Percentiles rank a stretch among this genome's conserved stretches.
phyloP scores from a whole-genome alignment of 2,329 filamentous ascomycete species.

The Ascochyta viciae-villosae region DNA sequence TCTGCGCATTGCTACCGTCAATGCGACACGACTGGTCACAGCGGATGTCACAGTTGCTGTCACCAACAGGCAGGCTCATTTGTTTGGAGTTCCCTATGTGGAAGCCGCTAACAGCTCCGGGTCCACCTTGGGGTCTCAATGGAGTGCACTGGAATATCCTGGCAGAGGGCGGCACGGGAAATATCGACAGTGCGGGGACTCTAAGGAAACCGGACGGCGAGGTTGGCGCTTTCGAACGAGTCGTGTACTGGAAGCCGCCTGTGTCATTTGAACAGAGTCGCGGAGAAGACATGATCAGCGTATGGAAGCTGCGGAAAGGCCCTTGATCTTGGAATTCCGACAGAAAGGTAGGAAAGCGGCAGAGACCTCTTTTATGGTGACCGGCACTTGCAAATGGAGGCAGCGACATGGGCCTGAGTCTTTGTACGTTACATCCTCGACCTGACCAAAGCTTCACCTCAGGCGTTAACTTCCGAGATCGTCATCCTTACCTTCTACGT shows the following conservation, averaged over 20 bases:
- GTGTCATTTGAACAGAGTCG: conserved; percentile 25
- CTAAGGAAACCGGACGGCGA: conserved; percentile 4
- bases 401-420: conserved; percentile 11
- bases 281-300: conserved; percentile 26
- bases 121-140: conserved; percentile 77
- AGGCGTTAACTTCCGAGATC: conserved; percentile 5
- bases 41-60: conserved; percentile 61
- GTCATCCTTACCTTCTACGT: conserved; percentile 4
- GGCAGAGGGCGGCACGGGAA: conserved; percentile 19
- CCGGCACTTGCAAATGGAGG: conserved; percentile 2
- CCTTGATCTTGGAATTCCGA: background rate
- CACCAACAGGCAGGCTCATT: conserved; percentile 59
- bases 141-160: conserved; percentile 36
- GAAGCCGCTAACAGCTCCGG: conserved; percentile 67
- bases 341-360: background rate
- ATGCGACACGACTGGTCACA: conserved; percentile 63
- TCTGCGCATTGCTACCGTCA: conserved; percentile 63
- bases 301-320: conserved; percentile 22
- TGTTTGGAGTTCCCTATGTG: conserved; percentile 77
- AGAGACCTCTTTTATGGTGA: background rate
- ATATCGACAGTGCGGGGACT: conserved; percentile 19
- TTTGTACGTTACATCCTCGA: conserved; percentile 8
- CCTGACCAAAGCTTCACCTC: background rate
- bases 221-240: conserved; percentile 17
- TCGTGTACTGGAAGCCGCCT: conserved; percentile 23